Conservation (phyloP, 441 rosid genomes). For the Populus hybrid region DNA sequence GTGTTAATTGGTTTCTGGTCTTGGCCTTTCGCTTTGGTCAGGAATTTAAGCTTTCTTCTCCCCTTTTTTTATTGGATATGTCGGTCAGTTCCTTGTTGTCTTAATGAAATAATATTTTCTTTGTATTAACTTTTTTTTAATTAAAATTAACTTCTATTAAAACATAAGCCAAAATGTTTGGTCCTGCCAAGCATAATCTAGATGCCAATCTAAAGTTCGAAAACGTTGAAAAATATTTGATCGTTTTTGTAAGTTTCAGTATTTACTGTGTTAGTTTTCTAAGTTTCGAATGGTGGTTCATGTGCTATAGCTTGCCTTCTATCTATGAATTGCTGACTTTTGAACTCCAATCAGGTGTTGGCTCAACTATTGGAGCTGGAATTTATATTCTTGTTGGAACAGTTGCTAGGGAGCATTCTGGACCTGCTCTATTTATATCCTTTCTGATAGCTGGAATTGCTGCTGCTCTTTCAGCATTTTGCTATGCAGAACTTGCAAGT, state of each 20-base stretch:
- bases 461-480: slow-evolving; percentile 90
- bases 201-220: neutral
- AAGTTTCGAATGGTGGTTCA: neutral
- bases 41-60: neutral
- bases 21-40: neutral
- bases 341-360: slow-evolving; percentile 57
- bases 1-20: neutral
- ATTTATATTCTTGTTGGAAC: slow-evolving; percentile 97
- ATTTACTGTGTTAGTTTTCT: neutral
- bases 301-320: slow-evolving; percentile 1
- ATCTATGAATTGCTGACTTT: neutral
- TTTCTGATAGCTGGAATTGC: slow-evolving; percentile 94
- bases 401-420: slow-evolving; percentile 97
- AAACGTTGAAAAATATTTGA: neutral
- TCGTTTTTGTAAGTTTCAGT: neutral
- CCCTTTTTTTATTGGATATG: neutral
- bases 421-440: slow-evolving; percentile 84
- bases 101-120: neutral
- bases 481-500: slow-evolving; percentile 96
- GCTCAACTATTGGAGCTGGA: slow-evolving; percentile 98
- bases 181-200: neutral
- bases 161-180: neutral
- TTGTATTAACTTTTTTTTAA: neutral
- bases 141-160: neutral
- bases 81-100: neutral